These are phyloP conservation scores for Eucalyptus curtisii DNA, from an alignment of 345 rosid genomes.

Conservation along the genomic window DNA sequence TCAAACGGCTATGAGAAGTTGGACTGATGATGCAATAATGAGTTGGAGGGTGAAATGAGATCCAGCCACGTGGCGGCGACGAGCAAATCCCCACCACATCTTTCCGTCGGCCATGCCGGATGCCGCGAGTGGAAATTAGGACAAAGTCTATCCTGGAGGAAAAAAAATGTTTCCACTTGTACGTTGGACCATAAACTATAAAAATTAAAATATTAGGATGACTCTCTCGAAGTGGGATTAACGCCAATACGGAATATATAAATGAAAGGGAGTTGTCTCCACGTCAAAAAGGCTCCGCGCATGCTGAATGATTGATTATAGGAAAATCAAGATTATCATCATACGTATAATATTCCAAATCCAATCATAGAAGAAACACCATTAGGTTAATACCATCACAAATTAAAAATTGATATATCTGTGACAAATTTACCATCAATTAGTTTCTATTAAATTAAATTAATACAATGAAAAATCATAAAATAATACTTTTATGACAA, in stretches of 20 bases:
- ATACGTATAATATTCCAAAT: not conserved
- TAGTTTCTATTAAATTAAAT: no score
- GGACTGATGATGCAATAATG: not conserved
- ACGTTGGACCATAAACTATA: not conserved
- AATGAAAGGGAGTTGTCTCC: not conserved
- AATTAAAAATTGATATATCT: no score
- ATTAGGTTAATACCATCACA: no score
- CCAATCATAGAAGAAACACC: no score
- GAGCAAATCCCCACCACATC: not conserved
- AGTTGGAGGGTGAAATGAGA: not conserved
- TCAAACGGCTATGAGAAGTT: not conserved
- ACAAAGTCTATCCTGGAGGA: not conserved
- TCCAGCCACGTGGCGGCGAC: not conserved
- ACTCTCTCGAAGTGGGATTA: not conserved
- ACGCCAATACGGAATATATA: not conserved
- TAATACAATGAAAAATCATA: no score
- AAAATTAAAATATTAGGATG: not conserved
- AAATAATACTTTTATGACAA: accelerated
- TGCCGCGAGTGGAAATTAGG: not conserved
- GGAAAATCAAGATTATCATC: not conserved
- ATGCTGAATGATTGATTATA: not conserved
- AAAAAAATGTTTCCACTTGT: not conserved
- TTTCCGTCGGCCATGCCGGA: not conserved
- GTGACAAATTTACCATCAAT: accelerated
- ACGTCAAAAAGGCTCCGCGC: not conserved